Base-by-base conservation (phyloP, 495 filamentous ascomycete species). In the Ramalina intermedia region DNA sequence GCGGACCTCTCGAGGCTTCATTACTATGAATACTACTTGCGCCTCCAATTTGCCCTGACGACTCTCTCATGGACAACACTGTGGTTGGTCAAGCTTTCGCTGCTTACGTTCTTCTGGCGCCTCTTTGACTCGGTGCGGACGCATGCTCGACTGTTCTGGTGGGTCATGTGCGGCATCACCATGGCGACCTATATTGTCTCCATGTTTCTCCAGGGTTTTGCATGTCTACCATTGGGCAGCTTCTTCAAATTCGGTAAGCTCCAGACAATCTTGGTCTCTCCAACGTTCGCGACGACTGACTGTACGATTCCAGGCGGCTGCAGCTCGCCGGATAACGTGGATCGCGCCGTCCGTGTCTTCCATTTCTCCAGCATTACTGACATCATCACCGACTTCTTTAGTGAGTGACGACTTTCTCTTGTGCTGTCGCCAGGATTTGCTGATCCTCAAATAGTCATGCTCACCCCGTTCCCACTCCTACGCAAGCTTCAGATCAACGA, bases 211-310 rank as follows among this genome's bases (percentile, higher is more conserved):
- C 46, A 37, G 6, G 20, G 20, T 1, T 38, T 48, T 21, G 16
- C 35, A n/a, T 48, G 46, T 33, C 37, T 37, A 6, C 46, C 46
- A 37, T 13, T 48, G 18, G 26, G 46, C 20, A 33, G 20, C 20
- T 48, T 37, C 46, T 48, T 48, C 46, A 48, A 4, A 20, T 36
- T 48, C 16, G 46, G 46, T 48, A 13, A 48, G 46, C 36, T 17
- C 18, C 14, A 35, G 21, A 36, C 13, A 37, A 16, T 11, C 35
- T 4, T 9, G 1, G 2, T 12, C 1, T 17, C 2, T 18, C 39
- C 18, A 2, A n/a, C 1, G 3, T 12, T 9, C 12, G 29, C 6
- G 29, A 33, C 29, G 8, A 41, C 12, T 41, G 39, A 41, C 39
- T 6, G 13, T 0, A 13, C 3, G 11, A 6, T 41, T n/a, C 6